These are phyloP conservation scores for Oxyria digyna DNA, from an alignment of 148 eudicot genomes.

Conservation along the genomic window DNA sequence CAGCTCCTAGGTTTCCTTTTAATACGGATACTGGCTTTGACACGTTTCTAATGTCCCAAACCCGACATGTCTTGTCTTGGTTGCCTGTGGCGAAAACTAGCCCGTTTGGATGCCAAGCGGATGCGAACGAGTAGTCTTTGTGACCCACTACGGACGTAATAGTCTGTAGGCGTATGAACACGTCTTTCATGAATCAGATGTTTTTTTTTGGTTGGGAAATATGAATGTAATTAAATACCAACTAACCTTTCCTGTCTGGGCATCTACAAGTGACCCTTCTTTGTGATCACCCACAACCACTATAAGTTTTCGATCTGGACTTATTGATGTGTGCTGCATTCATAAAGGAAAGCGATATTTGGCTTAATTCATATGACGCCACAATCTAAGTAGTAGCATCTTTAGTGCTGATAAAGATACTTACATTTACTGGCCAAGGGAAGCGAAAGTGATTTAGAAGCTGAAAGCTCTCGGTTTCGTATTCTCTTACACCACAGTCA, in stretches of 20 bases:
- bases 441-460: conserved; percentile 50
- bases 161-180: conserved; percentile 21
- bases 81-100: conserved; percentile 72
- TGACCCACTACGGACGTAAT: conserved; percentile 63
- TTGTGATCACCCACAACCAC: conserved; percentile 74
- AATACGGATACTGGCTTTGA: conserved; percentile 41
- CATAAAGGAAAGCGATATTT: neutral
- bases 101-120: conserved; percentile 88
- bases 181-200: neutral
- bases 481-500: conserved; percentile 69
- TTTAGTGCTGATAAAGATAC: conserved; percentile 14
- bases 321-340: conserved; percentile 81
- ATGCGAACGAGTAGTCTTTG: conserved; percentile 75
- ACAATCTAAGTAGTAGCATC: neutral
- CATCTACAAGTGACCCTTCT: conserved; percentile 59
- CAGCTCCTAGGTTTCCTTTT: conserved; percentile 75
- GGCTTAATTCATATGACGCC: neutral
- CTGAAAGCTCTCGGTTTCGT: conserved; percentile 84
- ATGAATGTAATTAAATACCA: neutral
- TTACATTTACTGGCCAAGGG: conserved; percentile 92
- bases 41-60: conserved; percentile 74
- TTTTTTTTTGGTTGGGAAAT: neutral
- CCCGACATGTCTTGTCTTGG: conserved; percentile 82
- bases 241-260: conserved; percentile 80
- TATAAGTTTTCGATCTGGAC: conserved; percentile 63